Base-by-base conservation (phyloP, 371 early-diverging fungal species). In the Actinomucor elegans region DNA sequence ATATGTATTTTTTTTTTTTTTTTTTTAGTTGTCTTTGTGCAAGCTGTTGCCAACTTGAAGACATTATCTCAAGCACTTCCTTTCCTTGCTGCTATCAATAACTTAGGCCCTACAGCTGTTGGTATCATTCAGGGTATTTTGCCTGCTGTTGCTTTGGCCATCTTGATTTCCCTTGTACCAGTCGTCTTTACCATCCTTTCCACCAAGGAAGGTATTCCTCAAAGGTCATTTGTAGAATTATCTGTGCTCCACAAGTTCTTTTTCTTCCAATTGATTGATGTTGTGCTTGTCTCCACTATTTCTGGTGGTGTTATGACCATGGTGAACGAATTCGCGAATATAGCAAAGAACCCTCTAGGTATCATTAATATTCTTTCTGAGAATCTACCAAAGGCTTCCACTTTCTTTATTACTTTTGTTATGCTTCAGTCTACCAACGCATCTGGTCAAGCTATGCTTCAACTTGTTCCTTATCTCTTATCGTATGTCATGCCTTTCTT, bases 361-460 rank as follows among this genome's bases (percentile, higher is more conserved):
- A 66, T 85, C 37, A 60, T 88, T 51, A 59, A 69, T 20, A 69
- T 69, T 6, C 61, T 90, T 1, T 80, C 87, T 10, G 53, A 55
- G 5, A 77, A 77, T 0, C 64, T 90, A n/a, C 94, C 94, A 10
- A 61, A 65, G 32, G 86, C 83, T 12, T 84, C 88, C 12, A 85
- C 84, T 42, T 93, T 91, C 75, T 93, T 90, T 54, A 83, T 91
- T 44, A 88, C 88, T 12, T 94, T 90, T 66, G 80, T 91, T 5
- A 72, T 93, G 72, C 81, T 94, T 38, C 84, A 82, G 41, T 75
- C 84, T 2, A 69, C 88, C 15, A 79, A 84, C 0, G 81, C 85
- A 20, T 82, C 91, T 0, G 79, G 87, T 10, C 71, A 79, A 43
- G 84, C 86, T 52, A 64, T 94, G 21, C 59, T 89, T 23, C 91